Evolutionary conservation across 164 flowering plant species (phyloP).

Genomic region (Aristolochia contorta): DNA sequence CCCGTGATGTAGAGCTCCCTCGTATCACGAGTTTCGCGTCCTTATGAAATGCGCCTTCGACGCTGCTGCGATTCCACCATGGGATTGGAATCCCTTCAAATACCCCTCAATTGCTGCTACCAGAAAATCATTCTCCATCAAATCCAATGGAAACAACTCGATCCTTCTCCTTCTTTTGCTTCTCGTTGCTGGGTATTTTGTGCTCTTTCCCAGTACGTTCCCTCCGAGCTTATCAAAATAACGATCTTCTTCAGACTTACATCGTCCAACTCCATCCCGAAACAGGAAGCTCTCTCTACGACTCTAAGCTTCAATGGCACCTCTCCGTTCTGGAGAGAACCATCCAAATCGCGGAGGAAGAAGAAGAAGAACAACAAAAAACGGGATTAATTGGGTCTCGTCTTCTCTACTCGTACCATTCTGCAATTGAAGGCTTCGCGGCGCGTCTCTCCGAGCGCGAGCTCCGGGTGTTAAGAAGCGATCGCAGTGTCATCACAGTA

Average conservation of each 20-base stretch:
- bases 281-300: constrained; percentile 21
- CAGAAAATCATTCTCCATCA: too few relatives aligned
- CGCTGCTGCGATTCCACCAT: background rate
- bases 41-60: constrained; percentile 7
- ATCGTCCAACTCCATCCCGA: constrained; percentile 73
- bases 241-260: constrained; percentile 42
- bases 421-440: constrained; percentile 84
- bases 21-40: constrained; percentile 60
- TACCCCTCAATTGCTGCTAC: too few relatives aligned
- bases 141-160: constrained; percentile 23
- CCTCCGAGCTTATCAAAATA: too few relatives aligned
- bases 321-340: constrained; percentile 45
- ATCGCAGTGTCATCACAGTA: constrained; percentile 46
- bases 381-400: constrained; percentile 41
- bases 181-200: constrained; percentile 1
- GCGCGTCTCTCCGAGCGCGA: constrained; percentile 52
- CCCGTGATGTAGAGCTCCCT: constrained; percentile 73
- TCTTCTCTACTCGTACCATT: constrained; percentile 59
- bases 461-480: constrained; percentile 20
- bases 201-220: background rate
- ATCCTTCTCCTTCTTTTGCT: constrained; percentile 13
- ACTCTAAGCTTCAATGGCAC: constrained; percentile 49
- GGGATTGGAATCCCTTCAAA: too few relatives aligned
- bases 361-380: background rate
- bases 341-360: constrained; percentile 21